A percentile compares a stretch with the other conserved stretches of the same genome.
These are phyloP conservation scores for Colletotrichum salicis DNA, from an alignment of 2,329 filamentous ascomycete species.

Conservation along the genomic window DNA sequence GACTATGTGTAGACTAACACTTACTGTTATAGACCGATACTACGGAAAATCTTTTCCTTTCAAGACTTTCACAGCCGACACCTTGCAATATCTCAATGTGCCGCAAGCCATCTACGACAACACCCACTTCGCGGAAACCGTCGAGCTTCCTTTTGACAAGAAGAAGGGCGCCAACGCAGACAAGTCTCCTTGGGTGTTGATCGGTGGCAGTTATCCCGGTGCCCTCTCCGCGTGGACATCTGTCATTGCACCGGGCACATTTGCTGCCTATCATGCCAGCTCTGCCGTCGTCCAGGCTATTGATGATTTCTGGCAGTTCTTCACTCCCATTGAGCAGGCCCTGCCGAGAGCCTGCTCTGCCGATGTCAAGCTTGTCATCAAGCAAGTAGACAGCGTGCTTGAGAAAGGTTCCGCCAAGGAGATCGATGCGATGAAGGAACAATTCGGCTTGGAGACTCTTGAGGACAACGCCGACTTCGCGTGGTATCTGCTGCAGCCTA, in stretches of 20 bases:
- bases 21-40: conserved; percentile 23
- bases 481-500: conserved; percentile 6
- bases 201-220: conserved; percentile 63
- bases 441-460: conserved; percentile 21
- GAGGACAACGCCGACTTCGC: conserved; percentile 24
- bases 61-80: conserved; percentile 28
- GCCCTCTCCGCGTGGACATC: conserved; percentile 60
- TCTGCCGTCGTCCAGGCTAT: conserved; percentile 60
- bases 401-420: conserved; percentile 29
- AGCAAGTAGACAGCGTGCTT: conserved; percentile 56
- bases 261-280: conserved; percentile 62
- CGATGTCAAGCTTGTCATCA: conserved; percentile 56
- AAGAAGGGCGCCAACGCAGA: conserved; percentile 43
- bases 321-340: conserved; percentile 54
- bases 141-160: conserved; percentile 52
- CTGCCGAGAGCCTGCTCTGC: conserved; percentile 51
- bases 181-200: conserved; percentile 62
- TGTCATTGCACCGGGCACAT: conserved; percentile 56
- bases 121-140: conserved; percentile 38
- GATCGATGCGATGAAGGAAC: conserved; percentile 22
- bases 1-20: background rate
- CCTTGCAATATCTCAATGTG: conserved; percentile 29
- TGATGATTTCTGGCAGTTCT: conserved; percentile 59
- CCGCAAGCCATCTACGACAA: conserved; percentile 32
- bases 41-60: conserved; percentile 29